Percentiles rank a stretch among this genome's conserved stretches.
Conservation (phyloP, 2,329 filamentous ascomycete species). For the Rhynchosporium graminicola region DNA sequence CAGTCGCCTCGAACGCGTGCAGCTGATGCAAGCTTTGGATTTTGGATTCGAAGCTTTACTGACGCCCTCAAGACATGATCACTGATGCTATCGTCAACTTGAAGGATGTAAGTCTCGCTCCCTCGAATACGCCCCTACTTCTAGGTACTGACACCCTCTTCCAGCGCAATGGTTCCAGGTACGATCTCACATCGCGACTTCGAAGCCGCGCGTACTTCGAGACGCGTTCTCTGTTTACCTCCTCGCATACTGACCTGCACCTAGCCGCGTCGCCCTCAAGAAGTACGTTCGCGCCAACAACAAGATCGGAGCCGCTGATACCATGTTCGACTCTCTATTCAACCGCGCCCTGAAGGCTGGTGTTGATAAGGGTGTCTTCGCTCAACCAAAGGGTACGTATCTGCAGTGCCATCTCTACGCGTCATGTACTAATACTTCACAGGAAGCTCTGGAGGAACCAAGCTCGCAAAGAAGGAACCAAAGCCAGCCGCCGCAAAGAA, state of each 20-base stretch:
- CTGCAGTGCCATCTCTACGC: slow-evolving; percentile 4
- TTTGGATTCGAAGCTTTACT: slow-evolving; percentile 25
- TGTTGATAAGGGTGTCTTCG: slow-evolving; percentile 68
- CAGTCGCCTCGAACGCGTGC: slow-evolving; percentile 58
- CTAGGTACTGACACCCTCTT: slow-evolving; percentile 23
- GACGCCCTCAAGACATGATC: slow-evolving; percentile 39
- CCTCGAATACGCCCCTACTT: background rate
- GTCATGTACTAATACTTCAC: slow-evolving; percentile 34
- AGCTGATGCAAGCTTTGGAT: slow-evolving; percentile 41
- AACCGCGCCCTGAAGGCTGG: slow-evolving; percentile 68
- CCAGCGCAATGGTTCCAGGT: slow-evolving; percentile 41
- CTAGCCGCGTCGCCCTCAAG: slow-evolving; percentile 67
- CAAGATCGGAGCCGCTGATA: slow-evolving; percentile 57
- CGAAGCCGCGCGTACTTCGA: slow-evolving; percentile 16
- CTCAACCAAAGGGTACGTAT: slow-evolving; percentile 68
- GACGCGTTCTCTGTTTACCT: slow-evolving; percentile 34
- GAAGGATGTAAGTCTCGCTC: slow-evolving; percentile 38
- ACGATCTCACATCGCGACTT: slow-evolving; percentile 22
- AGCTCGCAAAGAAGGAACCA: slow-evolving; percentile 65
- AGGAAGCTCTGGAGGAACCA: slow-evolving; percentile 71
- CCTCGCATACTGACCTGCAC: slow-evolving; percentile 26
- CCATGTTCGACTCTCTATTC: slow-evolving; percentile 66
- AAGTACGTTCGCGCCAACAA: slow-evolving; percentile 76
- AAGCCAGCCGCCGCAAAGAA: slow-evolving; percentile 47
- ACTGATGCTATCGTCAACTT: slow-evolving; percentile 40